Percentiles rank a stretch among this genome's conserved stretches.
Evolutionary conservation across 1,284 basidiomycete species (phyloP).

Genomic region (Cutaneotrichosporon sp.): DNA sequence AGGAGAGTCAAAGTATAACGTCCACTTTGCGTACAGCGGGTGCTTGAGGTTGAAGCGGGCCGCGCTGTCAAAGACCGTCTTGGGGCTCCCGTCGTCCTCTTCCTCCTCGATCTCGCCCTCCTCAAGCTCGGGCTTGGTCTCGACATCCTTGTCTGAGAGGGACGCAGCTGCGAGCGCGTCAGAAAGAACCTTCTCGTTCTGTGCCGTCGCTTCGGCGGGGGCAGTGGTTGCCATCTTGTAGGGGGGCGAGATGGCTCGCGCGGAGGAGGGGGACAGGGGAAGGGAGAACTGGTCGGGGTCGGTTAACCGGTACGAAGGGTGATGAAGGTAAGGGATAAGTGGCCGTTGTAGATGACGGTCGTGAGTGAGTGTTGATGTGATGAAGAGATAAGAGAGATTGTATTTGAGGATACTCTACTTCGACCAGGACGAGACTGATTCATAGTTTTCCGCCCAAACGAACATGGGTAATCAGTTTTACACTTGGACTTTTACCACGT

Average conservation of each 20-base stretch:
- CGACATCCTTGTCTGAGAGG: conserved; percentile 31
- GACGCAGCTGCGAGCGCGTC: conserved; percentile 41
- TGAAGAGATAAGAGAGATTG: too few species aligned
- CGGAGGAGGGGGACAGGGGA: neutral
- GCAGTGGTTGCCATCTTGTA: conserved; percentile 24
- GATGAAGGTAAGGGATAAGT: neutral
- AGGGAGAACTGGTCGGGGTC: neutral
- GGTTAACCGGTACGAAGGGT: neutral
- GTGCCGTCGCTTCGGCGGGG: conserved; percentile 35
- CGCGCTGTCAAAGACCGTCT: conserved; percentile 86
- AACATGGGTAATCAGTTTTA: neutral
- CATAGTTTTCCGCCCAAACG: neutral
- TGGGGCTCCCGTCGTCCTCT: conserved; percentile 55
- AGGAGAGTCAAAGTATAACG: conserved; percentile 94
- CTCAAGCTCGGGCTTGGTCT: conserved; percentile 36
- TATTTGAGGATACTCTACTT: too few species aligned
- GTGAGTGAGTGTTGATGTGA: too few species aligned
- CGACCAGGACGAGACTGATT: too few species aligned
- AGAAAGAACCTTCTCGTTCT: conserved; percentile 38
- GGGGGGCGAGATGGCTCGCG: neutral
- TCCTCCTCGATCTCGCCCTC: conserved; percentile 47
- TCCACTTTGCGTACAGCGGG: conserved; percentile 90
- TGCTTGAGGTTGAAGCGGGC: conserved; percentile 94
- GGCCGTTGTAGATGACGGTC: neutral
- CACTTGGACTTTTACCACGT: neutral